Evolutionary conservation across 768 basidiomycete genomes (phyloP), one percentile per base, ranked within the genome.

Genomic region (Dioszegia hungarica): DNA sequence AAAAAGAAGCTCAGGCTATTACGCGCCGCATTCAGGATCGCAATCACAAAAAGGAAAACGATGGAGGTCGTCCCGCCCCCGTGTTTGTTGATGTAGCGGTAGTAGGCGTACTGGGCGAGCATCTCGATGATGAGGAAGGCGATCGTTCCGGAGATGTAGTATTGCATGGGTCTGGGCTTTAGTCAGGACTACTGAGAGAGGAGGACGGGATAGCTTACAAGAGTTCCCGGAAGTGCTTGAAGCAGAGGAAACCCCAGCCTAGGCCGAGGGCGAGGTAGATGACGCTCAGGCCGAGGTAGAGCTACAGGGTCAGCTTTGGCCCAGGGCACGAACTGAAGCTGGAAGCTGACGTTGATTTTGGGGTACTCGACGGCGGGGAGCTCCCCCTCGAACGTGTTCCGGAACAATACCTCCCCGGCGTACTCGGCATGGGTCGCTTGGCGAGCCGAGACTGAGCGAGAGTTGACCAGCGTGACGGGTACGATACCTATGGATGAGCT

Each of bases 1-100:
- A 98, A 84, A 79, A 98, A 97, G 79, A 98, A 92, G 1, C 90
- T 92, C 74, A 93, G 81, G 1, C 91, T 74, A 69, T 98, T 98
- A 43, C 95, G 80, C 5, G 88, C 93, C 9, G 95, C 94, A 67
- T 97, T 93, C 40, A 98, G 79, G 58, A 93, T 89, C n/a, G 68
- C 54, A 87, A 90, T 89, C 61, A 98, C 87, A 56, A 97, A 88
- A 40, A 99, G 85, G 78, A 98, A 94, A n/a, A 87, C 83, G 0
- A 91, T 85, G 1, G 67, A 68, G 4, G 57, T 47, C 4, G 71
- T 54, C 10, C 75, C 68, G 20, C 66, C 73, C 4, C 78, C 77
- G 51, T 76, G 68, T 25, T 74, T 72, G 73, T 98, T 98, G 61
- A 97, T 84, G 75, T 91, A 97, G 54, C 90, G 84, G 74, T 97